Conservation (phyloP, 75 land plant genomes). For the Chamaecyparis obtusa region DNA sequence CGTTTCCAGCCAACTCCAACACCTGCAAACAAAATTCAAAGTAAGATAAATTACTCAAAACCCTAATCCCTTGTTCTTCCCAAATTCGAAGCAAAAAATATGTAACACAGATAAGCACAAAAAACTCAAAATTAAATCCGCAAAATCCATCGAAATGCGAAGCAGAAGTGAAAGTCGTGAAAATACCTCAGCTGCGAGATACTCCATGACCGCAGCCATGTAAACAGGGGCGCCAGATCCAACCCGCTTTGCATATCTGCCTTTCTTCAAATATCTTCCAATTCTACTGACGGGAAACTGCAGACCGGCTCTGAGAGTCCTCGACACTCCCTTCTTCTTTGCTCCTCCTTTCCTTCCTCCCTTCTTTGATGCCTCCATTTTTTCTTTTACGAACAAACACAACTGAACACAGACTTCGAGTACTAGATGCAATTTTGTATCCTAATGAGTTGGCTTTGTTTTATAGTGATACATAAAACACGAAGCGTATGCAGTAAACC, state of each 20-base stretch:
- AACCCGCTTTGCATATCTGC: conserved; percentile 33
- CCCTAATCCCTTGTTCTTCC: too few relatives aligned
- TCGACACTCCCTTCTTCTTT: conserved; percentile 10
- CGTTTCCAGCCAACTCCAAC: conserved; percentile 18
- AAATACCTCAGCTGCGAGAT: conserved; percentile 13
- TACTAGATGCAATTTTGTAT: too few relatives aligned
- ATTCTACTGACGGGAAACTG: conserved; percentile 29
- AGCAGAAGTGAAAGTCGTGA: too few relatives aligned
- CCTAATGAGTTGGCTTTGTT: too few relatives aligned
- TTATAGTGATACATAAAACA: too few relatives aligned
- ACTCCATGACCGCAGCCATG: conserved; percentile 16
- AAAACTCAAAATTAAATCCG: too few relatives aligned
- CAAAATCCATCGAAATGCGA: too few relatives aligned
- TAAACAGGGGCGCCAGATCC: conserved; percentile 41
- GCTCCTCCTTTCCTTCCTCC: conserved; percentile 27
- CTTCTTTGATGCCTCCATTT: neutral
- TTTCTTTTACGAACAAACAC: too few relatives aligned
- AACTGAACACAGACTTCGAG: too few relatives aligned
- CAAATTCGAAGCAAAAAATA: too few relatives aligned
- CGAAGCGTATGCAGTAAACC: too few relatives aligned
- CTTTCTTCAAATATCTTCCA: conserved; percentile 39
- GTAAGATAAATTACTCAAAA: too few relatives aligned
- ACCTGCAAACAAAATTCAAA: neutral
- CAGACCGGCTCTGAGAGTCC: conserved; percentile 1
- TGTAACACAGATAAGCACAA: neutral